Conservation (phyloP, 805 yeast genomes). For the Lachancea meyersii region DNA sequence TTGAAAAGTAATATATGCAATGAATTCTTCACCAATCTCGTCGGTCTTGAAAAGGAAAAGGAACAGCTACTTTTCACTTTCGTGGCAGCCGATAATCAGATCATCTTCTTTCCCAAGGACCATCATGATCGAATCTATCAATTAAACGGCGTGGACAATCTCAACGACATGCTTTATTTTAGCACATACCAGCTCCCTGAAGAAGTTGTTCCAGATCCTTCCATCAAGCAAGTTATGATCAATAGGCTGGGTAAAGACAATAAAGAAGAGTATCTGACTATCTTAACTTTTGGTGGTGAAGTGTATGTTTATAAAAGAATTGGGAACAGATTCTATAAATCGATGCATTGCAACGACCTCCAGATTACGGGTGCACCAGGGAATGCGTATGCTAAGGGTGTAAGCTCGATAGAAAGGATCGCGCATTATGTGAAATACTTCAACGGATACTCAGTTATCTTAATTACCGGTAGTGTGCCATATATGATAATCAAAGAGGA, state of each 20-base stretch:
- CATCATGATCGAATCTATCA: slow-evolving; percentile 38
- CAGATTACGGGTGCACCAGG: slow-evolving; percentile 73
- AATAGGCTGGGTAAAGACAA: slow-evolving; percentile 57
- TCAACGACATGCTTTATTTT: slow-evolving; percentile 37
- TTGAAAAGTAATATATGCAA: slow-evolving; percentile 44
- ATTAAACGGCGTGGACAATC: slow-evolving; percentile 33
- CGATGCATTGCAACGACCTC: slow-evolving; percentile 28
- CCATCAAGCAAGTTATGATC: slow-evolving; percentile 60
- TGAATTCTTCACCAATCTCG: slow-evolving; percentile 31
- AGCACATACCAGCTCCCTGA: slow-evolving; percentile 31
- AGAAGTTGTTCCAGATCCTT: slow-evolving; percentile 58
- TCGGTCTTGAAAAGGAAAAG: slow-evolving; percentile 21
- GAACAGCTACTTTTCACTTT: slow-evolving; percentile 47
- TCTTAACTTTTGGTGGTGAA: slow-evolving; percentile 79
- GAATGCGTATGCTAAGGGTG: slow-evolving; percentile 62
- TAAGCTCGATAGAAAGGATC: slow-evolving; percentile 59
- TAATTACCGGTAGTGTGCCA: slow-evolving; percentile 71
- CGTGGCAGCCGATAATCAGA: slow-evolving; percentile 71
- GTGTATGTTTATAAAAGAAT: slow-evolving; percentile 57
- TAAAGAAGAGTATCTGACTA: slow-evolving; percentile 58
- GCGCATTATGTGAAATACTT: slow-evolving; percentile 52
- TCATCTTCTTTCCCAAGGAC: slow-evolving; percentile 55
- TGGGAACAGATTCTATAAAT: slow-evolving; percentile 19
- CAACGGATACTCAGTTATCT: slow-evolving; percentile 52
- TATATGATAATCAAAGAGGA: slow-evolving; percentile 59